These are phyloP conservation scores for Akanthomyces dipterigenus DNA, from an alignment of 2,329 filamentous ascomycete species.

Conservation along the genomic window DNA sequence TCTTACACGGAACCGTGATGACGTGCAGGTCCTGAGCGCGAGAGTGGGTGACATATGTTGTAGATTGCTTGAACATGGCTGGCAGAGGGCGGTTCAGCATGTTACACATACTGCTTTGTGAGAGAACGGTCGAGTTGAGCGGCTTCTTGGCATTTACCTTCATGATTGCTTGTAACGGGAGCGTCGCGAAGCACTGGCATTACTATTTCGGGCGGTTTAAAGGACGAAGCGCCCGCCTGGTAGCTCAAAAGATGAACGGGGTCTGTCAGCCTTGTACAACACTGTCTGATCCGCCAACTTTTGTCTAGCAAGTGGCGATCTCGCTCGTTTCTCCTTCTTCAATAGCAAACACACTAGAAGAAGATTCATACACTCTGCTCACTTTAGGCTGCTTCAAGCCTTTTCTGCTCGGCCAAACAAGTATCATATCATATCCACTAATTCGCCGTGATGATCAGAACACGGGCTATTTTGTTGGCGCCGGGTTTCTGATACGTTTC, in stretches of 20 bases:
- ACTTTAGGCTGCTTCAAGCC: neutral
- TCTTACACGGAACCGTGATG: too few relatives aligned
- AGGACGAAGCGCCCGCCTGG: neutral
- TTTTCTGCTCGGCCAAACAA: neutral
- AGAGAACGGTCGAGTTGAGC: neutral
- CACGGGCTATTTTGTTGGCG: neutral
- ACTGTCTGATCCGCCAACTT: neutral
- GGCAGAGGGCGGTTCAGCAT: neutral
- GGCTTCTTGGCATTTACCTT: too few relatives aligned
- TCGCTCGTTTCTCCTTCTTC: neutral
- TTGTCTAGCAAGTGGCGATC: neutral
- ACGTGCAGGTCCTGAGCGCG: too few relatives aligned
- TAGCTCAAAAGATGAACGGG: neutral
- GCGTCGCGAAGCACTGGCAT: neutral
- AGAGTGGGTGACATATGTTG: too few relatives aligned
- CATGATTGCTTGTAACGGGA: too few relatives aligned
- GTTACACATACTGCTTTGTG: neutral
- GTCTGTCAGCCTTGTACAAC: neutral
- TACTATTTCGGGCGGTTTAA: neutral
- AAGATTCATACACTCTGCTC: neutral
- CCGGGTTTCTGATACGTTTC: slow-evolving; percentile 9
- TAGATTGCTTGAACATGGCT: too few relatives aligned
- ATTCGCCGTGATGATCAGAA: neutral
- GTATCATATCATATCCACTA: neutral
- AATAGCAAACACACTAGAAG: neutral